Conservation (phyloP, 768 basidiomycete genomes). For the Leccinellum rugosiceps region DNA sequence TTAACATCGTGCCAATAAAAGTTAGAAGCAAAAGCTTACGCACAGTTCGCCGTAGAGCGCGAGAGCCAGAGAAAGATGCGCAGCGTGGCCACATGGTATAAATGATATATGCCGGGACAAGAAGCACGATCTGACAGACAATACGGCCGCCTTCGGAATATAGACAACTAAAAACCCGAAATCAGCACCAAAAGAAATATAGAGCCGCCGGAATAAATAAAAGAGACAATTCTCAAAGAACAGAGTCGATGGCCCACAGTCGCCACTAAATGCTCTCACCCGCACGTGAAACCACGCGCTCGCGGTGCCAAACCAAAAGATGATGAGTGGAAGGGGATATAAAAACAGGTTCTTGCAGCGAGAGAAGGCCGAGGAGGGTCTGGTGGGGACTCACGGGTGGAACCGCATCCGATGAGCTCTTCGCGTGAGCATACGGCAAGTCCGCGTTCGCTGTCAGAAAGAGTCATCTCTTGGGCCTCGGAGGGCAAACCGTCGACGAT, state of each 20-base stretch:
- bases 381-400: constrained; percentile 28
- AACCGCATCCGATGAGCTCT: constrained; percentile 18
- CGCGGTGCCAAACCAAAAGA: not conserved
- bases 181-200: constrained; percentile 3
- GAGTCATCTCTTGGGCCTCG: constrained; percentile 4
- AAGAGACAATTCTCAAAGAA: constrained; percentile 2
- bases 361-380: constrained; percentile 8
- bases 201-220: not conserved
- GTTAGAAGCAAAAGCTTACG: constrained; percentile 22
- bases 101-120: constrained; percentile 42
- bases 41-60: constrained; percentile 68
- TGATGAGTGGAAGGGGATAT: not conserved
- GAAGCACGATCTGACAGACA: constrained; percentile 58
- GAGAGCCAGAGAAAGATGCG: constrained; percentile 58
- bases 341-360: not conserved
- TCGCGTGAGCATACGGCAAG: constrained; percentile 25
- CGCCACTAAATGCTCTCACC: not conserved
- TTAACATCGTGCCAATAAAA: constrained; percentile 7
- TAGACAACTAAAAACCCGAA: constrained; percentile 48
- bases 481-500: constrained; percentile 22
- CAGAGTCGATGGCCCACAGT: not conserved
- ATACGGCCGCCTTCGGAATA: constrained; percentile 59
- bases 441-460: constrained; percentile 10
- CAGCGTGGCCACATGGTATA: constrained; percentile 52
- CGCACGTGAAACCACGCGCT: not conserved